Evolutionary conservation across 768 basidiomycete genomes (phyloP).

Genomic region (Suillus lakei): DNA sequence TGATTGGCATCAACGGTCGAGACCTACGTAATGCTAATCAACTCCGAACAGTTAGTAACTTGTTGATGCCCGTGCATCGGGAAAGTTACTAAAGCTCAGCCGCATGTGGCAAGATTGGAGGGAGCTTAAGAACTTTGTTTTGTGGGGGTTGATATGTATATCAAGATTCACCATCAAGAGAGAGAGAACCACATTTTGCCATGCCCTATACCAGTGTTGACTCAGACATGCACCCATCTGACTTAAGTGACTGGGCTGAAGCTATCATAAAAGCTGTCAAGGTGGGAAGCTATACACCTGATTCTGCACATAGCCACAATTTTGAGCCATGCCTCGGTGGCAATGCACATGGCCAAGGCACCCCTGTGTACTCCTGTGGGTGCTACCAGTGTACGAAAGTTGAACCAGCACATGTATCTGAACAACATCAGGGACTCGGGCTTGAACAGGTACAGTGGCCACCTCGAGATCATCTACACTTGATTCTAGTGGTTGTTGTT

Average conservation of each 20-base stretch:
- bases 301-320: not conserved
- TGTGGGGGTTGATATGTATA: not conserved
- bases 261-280: not conserved
- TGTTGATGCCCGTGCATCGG: too few species aligned
- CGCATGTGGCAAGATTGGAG: too few species aligned
- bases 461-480: not conserved
- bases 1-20: not conserved
- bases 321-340: not conserved
- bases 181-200: not conserved
- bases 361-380: not conserved
- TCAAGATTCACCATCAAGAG: not conserved
- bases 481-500: not conserved
- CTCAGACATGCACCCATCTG: not conserved
- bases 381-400: not conserved
- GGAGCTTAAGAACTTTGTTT: too few species aligned
- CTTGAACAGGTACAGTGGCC: not conserved
- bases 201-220: not conserved
- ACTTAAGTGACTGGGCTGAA: not conserved
- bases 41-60: too few species aligned
- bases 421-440: not conserved
- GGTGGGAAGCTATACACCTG: not conserved
- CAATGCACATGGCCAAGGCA: not conserved
- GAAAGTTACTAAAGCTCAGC: not conserved
- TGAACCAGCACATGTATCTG: not conserved
- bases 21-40: too few species aligned